Conservation (phyloP, 495 filamentous ascomycete genomes). For the Barbatosphaeria neglecta region DNA sequence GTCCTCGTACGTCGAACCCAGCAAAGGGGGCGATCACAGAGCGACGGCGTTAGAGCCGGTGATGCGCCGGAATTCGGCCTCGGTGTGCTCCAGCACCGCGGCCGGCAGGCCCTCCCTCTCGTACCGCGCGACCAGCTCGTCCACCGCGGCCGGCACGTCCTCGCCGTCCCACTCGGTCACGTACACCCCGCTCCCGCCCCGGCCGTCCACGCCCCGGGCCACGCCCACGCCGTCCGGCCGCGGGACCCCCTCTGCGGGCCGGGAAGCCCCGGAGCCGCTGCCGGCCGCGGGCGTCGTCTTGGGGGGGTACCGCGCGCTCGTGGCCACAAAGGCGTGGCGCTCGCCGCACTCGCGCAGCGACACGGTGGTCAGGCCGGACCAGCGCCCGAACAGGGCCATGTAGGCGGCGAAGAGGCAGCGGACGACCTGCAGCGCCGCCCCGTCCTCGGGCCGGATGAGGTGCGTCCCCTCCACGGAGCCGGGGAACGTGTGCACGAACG, state of each 20-base stretch:
- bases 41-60: constrained; percentile 7
- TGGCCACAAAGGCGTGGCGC: constrained; percentile 42
- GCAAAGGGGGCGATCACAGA: no score
- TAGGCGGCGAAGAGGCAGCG: background rate
- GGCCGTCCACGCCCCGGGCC: constrained; percentile 32
- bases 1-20: no score
- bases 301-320: constrained; percentile 34
- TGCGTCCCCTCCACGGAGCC: constrained; percentile 37
- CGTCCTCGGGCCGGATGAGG: constrained; percentile 3
- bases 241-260: constrained; percentile 13
- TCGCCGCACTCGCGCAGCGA: constrained; percentile 37
- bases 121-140: constrained; percentile 22
- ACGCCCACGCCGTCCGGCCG: constrained; percentile 14
- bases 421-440: constrained; percentile 5
- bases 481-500: constrained; percentile 49
- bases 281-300: background rate
- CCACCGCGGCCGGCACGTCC: constrained; percentile 17
- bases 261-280: background rate
- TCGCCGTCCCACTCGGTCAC: constrained; percentile 33
- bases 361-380: background rate
- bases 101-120: constrained; percentile 29
- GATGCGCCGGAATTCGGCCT: constrained; percentile 31
- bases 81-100: constrained; percentile 39
- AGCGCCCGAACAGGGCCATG: constrained; percentile 1
- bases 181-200: constrained; percentile 41